phyloP scores from a whole-genome alignment of 1,284 basidiomycete species.

The Ganoderma lucidum region DNA sequence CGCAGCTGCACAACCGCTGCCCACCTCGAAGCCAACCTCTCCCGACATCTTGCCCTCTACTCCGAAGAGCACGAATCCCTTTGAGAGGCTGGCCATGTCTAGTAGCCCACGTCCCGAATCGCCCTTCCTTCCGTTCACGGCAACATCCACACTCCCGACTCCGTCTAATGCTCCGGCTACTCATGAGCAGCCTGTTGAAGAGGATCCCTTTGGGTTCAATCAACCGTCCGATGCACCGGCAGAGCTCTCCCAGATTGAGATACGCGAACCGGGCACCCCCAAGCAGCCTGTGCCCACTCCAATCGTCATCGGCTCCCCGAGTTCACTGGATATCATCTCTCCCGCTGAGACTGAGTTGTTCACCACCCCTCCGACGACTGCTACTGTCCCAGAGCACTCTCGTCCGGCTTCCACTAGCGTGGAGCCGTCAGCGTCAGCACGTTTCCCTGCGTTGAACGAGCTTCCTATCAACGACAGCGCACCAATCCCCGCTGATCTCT shows the following conservation, averaged over 20 bases:
- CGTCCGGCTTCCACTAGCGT: conserved; percentile 1
- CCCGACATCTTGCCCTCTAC: conserved; percentile 56
- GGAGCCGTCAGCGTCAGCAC: conserved; percentile 22
- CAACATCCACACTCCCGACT: conserved; percentile 42
- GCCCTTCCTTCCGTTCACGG: conserved; percentile 60
- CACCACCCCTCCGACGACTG: conserved; percentile 64
- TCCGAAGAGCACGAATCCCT: conserved; percentile 91
- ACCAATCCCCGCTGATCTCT: conserved; percentile 19
- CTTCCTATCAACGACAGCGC: conserved; percentile 31
- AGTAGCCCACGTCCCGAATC: conserved; percentile 62
- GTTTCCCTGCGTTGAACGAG: conserved; percentile 58
- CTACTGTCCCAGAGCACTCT: conserved; percentile 36
- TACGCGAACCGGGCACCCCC: conserved; percentile 34
- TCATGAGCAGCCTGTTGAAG: conserved; percentile 30
- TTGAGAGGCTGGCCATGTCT: conserved; percentile 75
- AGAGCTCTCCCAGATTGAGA: conserved; percentile 18
- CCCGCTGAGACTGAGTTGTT: conserved; percentile 63
- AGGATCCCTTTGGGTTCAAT: conserved; percentile 70
- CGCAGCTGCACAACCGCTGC: conserved; percentile 75
- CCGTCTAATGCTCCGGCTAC: conserved; percentile 34
- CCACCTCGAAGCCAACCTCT: conserved; percentile 72
- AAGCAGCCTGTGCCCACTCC: conserved; percentile 27
- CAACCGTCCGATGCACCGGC: conserved; percentile 47
- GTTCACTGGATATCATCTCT: conserved; percentile 35
- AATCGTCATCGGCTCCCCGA: conserved; percentile 22